Percentiles rank a stretch among this genome's conserved stretches.
Conservation (phyloP, 1,284 basidiomycete species). For the Cutaneotrichosporon curvatum region DNA sequence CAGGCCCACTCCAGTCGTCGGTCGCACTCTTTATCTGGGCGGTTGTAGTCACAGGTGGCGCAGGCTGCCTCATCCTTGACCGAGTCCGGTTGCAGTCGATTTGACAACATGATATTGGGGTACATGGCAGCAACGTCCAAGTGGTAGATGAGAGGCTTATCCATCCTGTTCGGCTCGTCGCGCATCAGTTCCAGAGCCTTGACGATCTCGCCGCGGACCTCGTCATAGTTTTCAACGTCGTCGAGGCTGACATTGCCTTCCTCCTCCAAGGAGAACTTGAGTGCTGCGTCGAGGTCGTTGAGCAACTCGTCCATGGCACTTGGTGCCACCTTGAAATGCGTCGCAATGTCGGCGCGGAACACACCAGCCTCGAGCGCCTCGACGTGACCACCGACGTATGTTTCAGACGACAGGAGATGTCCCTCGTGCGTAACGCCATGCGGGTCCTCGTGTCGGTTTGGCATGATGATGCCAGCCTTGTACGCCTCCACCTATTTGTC, state of each 20-base stretch:
- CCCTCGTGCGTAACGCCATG: slow-evolving; percentile 92
- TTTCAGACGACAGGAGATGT: slow-evolving; percentile 91
- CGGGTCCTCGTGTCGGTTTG: slow-evolving; percentile 90
- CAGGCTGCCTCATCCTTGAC: slow-evolving; percentile 95
- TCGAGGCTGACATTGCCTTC: slow-evolving; percentile 78
- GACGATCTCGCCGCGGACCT: slow-evolving; percentile 76
- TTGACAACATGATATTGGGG: slow-evolving; percentile 99
- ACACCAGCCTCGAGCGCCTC: slow-evolving; percentile 98
- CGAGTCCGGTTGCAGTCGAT: slow-evolving; percentile 96
- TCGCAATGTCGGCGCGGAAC: slow-evolving; percentile 90
- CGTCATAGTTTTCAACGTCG: slow-evolving; percentile 89
- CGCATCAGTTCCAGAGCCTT: slow-evolving; percentile 78
- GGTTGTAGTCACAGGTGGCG: slow-evolving; percentile 97
- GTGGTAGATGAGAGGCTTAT: slow-evolving; percentile 96
- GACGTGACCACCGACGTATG: slow-evolving; percentile 98
- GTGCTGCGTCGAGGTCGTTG: slow-evolving; percentile 83
- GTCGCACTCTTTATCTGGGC: slow-evolving; percentile 92
- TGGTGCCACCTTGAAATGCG: slow-evolving; percentile 92
- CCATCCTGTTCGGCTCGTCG: slow-evolving; percentile 79
- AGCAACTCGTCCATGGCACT: slow-evolving; percentile 86
- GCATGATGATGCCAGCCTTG: slow-evolving; percentile 89
- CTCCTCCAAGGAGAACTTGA: slow-evolving; percentile 81
- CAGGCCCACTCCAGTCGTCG: slow-evolving; percentile 95
- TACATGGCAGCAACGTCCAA: slow-evolving; percentile 99
- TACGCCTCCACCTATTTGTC: slow-evolving; percentile 81